Evolutionary conservation across 176 grass and related monocot species (phyloP), one percentile per base, ranked within the genome.

Genomic region (Ensete glaucum): DNA sequence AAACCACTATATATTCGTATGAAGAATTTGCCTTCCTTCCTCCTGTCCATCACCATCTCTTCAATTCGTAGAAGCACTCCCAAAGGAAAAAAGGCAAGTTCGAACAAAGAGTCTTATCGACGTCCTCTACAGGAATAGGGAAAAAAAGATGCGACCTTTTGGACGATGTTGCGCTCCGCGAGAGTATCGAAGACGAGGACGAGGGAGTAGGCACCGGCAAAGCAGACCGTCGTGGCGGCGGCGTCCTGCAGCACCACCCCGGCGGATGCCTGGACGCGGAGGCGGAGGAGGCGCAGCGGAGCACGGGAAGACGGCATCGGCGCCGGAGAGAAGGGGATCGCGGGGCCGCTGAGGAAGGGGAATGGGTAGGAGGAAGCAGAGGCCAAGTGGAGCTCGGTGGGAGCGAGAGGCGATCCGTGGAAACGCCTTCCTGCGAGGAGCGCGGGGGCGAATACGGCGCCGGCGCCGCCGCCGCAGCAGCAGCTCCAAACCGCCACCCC

Each of bases 101-200:
- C 34, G 34, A 43, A 43, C 34, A 43, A 6, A 43, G 34, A 43
- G 34, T 43, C 34, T 43, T 43, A 43, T 6, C 34, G 34, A 43
- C 34, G 5, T 43, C 3, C 4, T 6, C 4, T 43, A 7, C 21
- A 21, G 2, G 9, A 23, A 53, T 54, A 11, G 67, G 25, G 54
- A 3, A 63, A 8, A 26, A 26, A 52, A 63, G 49, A 79, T 48
- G 52, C 10, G 26, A 98, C 95, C 95, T 89, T 89, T 68, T 98
- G 78, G 76, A 98, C 53, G 78, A 98, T 29, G 63, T 81, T 86
- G 52, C 82, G 76, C 73, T 85, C 73, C 1, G 86, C 82, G 76
- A 98, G 88, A 29, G 43, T 73, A 64, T 99, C 90, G 78, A 94
- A 89, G 68, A 78, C 25, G 72, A 73, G 88, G 48, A 99, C 84